phyloP scores from a whole-genome alignment of 2,329 filamentous ascomycete species.

The Thermochaetoides dissita region DNA sequence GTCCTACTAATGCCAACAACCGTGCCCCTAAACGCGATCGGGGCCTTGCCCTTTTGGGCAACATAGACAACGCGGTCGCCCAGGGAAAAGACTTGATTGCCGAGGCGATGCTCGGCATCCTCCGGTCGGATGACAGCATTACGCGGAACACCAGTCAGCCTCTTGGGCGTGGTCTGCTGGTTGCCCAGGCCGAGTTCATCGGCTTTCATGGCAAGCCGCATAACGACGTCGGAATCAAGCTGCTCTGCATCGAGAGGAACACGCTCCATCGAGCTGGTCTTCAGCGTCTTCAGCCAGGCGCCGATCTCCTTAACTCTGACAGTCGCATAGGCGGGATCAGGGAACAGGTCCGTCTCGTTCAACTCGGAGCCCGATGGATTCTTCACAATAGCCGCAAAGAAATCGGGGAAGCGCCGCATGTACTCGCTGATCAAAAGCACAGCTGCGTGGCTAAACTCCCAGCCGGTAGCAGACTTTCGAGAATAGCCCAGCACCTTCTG shows the following conservation, averaged over 20 bases:
- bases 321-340: conserved; percentile 54
- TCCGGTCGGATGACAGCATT: conserved; percentile 81
- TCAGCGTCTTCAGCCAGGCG: conserved; percentile 80
- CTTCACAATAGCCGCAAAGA: conserved; percentile 74
- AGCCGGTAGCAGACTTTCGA: conserved; percentile 69
- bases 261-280: conserved; percentile 82
- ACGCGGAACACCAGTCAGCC: conserved; percentile 68
- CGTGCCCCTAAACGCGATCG: conserved; percentile 80
- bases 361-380: conserved; percentile 80
- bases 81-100: conserved; percentile 67
- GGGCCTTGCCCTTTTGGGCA: conserved; percentile 83
- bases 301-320: conserved; percentile 84
- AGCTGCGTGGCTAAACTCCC: conserved; percentile 88
- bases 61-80: conserved; percentile 91
- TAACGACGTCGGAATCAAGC: conserved; percentile 80
- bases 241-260: conserved; percentile 96
- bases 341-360: conserved; percentile 74
- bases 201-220: conserved; percentile 61
- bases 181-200: conserved; percentile 41
- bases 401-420: conserved; percentile 89
- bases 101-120: conserved; percentile 85
- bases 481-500: conserved; percentile 93
- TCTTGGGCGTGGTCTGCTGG: conserved; percentile 46
- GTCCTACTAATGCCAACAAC: conserved; percentile 91
- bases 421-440: conserved; percentile 71